A percentile compares a stretch with the other conserved stretches of the same genome.
These are phyloP conservation scores for Eimeria mitis DNA, from an alignment of 169 alveolate species.

Conservation along the genomic window DNA sequence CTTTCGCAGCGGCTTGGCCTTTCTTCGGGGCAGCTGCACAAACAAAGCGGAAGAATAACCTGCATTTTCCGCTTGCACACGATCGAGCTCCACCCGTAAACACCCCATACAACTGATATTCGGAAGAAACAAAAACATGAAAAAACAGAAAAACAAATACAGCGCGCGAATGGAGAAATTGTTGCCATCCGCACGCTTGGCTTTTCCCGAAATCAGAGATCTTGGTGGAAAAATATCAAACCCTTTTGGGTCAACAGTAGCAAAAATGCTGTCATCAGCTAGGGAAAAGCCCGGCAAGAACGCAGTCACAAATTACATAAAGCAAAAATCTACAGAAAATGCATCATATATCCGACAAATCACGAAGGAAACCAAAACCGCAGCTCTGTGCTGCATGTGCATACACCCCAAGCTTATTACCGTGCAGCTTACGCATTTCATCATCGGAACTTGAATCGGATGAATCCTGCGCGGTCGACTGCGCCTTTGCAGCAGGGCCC, in stretches of 20 bases:
- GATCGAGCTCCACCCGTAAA: neutral
- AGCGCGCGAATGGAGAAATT: neutral
- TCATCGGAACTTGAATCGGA: conserved; percentile 66
- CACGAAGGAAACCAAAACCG: neutral
- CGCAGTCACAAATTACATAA: neutral
- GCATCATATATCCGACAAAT: no score
- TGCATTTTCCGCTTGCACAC: neutral
- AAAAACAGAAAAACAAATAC: neutral
- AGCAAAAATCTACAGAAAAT: no score
- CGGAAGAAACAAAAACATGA: neutral
- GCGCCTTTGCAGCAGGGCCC: conserved; percentile 8
- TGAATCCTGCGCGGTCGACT: conserved; percentile 37
- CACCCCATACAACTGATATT: neutral
- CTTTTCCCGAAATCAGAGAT: conserved; percentile 43
- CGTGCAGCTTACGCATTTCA: conserved; percentile 26
- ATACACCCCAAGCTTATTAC: neutral
- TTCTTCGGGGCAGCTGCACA: conserved; percentile 47
- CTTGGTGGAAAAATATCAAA: conserved; percentile 72
- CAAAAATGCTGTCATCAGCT: conserved; percentile 21
- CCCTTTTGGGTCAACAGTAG: conserved; percentile 71
- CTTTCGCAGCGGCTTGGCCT: neutral
- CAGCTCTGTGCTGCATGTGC: neutral
- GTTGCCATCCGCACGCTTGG: neutral
- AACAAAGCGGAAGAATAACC: neutral
- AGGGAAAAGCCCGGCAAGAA: neutral